phyloP scores from a whole-genome alignment of 495 filamentous ascomycete species.

The Staphylotrichum tortipilum region DNA sequence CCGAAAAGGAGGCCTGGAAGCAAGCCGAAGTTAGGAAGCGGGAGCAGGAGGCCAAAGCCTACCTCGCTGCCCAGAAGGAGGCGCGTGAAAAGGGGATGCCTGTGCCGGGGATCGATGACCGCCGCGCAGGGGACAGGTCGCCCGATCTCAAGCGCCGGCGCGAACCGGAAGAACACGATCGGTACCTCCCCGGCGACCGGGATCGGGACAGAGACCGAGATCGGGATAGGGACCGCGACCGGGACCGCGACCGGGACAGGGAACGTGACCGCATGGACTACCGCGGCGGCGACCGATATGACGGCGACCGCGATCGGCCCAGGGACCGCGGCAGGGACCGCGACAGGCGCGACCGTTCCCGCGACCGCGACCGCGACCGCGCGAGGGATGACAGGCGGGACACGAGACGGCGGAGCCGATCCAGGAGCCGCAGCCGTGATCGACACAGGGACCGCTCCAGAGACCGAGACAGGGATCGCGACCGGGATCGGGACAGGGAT shows the following conservation, averaged over 20 bases:
- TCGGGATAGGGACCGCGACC: conserved; percentile 28
- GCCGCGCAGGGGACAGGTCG: conserved; percentile 33
- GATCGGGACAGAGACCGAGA: conserved; percentile 30
- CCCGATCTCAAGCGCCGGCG: conserved; percentile 38
- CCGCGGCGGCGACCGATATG: conserved; percentile 10
- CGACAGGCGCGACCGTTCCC: conserved; percentile 6
- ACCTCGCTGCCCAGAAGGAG: conserved; percentile 45
- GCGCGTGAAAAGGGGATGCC: conserved; percentile 44
- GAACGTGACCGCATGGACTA: conserved; percentile 24
- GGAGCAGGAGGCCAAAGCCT: conserved; percentile 51
- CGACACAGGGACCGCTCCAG: conserved; percentile 7
- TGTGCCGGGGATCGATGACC: conserved; percentile 38
- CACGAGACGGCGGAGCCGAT: conserved; percentile 13
- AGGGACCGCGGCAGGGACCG: conserved; percentile 22
- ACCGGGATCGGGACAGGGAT: conserved; percentile 13
- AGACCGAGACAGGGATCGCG: conserved; percentile 11
- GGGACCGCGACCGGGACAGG: conserved; percentile 12
- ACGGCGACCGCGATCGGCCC: conserved; percentile 9
- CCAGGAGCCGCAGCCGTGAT: conserved; percentile 14
- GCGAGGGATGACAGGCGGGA: conserved; percentile 9
- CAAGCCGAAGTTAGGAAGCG: conserved; percentile 46
- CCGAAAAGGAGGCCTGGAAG: conserved; percentile 40
- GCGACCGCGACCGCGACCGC: conserved; percentile 8
- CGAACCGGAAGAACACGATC: conserved; percentile 35
- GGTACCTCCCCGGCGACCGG: conserved; percentile 30